Conservation (phyloP, 345 rosid genomes). For the Sonneratia alba region DNA sequence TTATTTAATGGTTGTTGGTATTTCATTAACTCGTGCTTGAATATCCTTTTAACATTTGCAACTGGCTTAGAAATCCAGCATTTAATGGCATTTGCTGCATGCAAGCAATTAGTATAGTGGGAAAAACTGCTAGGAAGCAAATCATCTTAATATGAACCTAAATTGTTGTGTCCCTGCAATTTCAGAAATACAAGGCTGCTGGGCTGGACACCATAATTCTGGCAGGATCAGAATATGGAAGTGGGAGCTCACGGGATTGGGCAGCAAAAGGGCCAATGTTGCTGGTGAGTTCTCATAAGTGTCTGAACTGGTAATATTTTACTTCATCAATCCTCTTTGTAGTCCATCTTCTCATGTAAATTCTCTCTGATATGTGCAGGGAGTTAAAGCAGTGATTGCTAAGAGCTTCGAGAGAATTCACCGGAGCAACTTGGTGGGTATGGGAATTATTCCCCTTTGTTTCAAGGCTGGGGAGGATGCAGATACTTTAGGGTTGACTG, state of each 20-base stretch:
- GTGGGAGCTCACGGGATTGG: too few relatives aligned
- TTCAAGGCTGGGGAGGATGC: slow-evolving; percentile 93
- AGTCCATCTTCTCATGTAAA: not conserved
- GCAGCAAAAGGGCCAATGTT: slow-evolving; percentile 27
- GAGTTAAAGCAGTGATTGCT: slow-evolving; percentile 93
- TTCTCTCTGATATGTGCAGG: slow-evolving; percentile 37
- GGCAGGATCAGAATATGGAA: too few relatives aligned
- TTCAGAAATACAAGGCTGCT: too few relatives aligned
- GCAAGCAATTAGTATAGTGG: too few relatives aligned
- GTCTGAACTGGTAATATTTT: not conserved
- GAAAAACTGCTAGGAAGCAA: not conserved
- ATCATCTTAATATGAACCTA: too few relatives aligned
- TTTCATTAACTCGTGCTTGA: not conserved
- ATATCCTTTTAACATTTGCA: not conserved
- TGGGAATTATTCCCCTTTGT: slow-evolving; percentile 95
- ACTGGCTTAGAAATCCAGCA: not conserved
- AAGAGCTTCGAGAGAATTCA: slow-evolving; percentile 99
- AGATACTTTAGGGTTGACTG: slow-evolving; percentile 77
- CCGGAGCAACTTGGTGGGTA: slow-evolving; percentile 93
- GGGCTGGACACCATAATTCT: too few relatives aligned
- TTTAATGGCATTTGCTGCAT: too few relatives aligned
- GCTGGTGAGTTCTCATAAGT: slow-evolving; percentile 34
- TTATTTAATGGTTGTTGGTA: not conserved
- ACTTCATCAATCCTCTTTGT: not conserved
- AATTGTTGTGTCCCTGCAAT: too few relatives aligned